Conservation (phyloP, 805 yeast species). For the Candida orba region DNA sequence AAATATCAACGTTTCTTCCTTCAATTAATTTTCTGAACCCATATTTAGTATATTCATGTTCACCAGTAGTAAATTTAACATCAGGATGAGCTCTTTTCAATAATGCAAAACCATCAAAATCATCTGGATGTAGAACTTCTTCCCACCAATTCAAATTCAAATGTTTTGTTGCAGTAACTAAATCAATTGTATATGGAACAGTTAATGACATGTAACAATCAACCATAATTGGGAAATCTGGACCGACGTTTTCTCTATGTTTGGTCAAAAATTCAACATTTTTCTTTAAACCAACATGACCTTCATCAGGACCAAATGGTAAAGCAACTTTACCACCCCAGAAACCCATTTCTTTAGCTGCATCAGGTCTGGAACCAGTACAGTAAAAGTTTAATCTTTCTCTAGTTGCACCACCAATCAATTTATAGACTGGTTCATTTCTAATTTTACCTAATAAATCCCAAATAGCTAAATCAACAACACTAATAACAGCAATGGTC, state of each 20-base stretch:
- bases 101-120: slow-evolving; percentile 39
- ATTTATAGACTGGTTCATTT: slow-evolving; percentile 43
- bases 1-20: slow-evolving; percentile 39
- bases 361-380: slow-evolving; percentile 40
- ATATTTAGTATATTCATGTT: slow-evolving; percentile 44
- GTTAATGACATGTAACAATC: slow-evolving; percentile 47
- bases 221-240: slow-evolving; percentile 46
- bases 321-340: slow-evolving; percentile 49
- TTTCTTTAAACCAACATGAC: slow-evolving; percentile 37
- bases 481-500: slow-evolving; percentile 40
- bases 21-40: slow-evolving; percentile 45
- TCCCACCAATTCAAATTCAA: slow-evolving; percentile 47
- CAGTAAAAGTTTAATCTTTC: slow-evolving; percentile 41
- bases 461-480: slow-evolving; percentile 44
- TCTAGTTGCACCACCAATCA: slow-evolving; percentile 45
- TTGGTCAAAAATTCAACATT: slow-evolving; percentile 38
- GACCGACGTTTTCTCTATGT: slow-evolving; percentile 41
- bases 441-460: slow-evolving; percentile 43
- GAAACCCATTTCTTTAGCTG: slow-evolving; percentile 44
- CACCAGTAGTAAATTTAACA: slow-evolving; percentile 45
- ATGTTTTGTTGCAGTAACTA: slow-evolving; percentile 36
- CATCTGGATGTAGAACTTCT: slow-evolving; percentile 46
- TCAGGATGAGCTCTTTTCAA: slow-evolving; percentile 41
- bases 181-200: slow-evolving; percentile 40
- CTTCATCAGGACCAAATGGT: slow-evolving; percentile 45